Conservation (phyloP, 805 yeast species). For the Wickerhamiella parazyma region DNA sequence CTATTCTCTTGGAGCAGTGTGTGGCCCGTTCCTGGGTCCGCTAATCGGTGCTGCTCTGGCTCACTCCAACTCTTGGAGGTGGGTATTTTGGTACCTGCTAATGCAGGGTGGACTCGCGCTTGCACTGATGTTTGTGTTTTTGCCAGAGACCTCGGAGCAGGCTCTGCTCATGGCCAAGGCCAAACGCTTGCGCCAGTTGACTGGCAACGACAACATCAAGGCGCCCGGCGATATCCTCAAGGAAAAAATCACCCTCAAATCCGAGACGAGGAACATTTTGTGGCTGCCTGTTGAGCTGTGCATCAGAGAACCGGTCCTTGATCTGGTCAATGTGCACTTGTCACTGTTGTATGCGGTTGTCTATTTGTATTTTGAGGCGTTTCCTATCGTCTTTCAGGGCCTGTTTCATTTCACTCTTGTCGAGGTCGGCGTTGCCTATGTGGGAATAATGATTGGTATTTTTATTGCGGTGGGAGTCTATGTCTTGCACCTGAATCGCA, state of each 20-base stretch:
- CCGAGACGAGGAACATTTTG: constrained; percentile 14
- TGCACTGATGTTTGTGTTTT: constrained; percentile 27
- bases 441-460: constrained; percentile 36
- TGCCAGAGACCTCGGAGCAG: constrained; percentile 38
- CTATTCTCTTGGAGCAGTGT: constrained; percentile 42
- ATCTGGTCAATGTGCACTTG: constrained; percentile 38
- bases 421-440: constrained; percentile 35
- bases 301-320: constrained; percentile 42
- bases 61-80: constrained; percentile 37
- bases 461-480: constrained; percentile 24
- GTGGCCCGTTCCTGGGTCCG: constrained; percentile 47
- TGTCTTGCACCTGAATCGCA: constrained; percentile 6
- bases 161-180: constrained; percentile 38
- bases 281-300: constrained; percentile 34
- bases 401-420: constrained; percentile 35
- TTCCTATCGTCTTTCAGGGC: constrained; percentile 41
- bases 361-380: constrained; percentile 48
- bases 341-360: constrained; percentile 40
- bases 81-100: constrained; percentile 40
- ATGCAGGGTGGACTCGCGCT: constrained; percentile 29
- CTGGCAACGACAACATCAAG: constrained; percentile 20
- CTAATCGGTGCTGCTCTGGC: constrained; percentile 40
- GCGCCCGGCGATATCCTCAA: constrained; percentile 15
- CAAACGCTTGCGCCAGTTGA: constrained; percentile 32
- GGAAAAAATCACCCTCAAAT: background rate